Base-by-base conservation (phyloP, 2,329 filamentous ascomycete species). In the Mycosphaerella sp. region DNA sequence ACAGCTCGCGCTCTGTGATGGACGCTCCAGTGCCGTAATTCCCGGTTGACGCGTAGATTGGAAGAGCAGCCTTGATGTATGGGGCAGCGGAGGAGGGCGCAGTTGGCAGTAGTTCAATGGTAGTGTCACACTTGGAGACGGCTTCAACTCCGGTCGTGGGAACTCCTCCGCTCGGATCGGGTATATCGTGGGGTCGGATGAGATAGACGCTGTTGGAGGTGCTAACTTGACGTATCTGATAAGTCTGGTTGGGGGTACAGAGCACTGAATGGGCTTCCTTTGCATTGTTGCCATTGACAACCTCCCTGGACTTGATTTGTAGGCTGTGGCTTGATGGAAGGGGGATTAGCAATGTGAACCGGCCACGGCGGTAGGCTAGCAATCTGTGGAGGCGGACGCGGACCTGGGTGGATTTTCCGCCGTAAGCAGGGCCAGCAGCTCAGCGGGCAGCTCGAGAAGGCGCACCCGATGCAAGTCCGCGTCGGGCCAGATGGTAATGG, bases 121-220 rank as follows among this genome's bases (percentile, higher is more conserved):
- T 73, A 7, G 71, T 70, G 39, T 69, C 65, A 62, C 72, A 75
- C 59, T 73, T 67, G 26, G 76, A 73, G 57, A 77, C 70, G 51
- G 73, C 73, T 57, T 71, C 64, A 46, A 74, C 66, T 45, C 66
- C 68, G 32, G 67, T 38, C 23, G 62, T 54, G n/a, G 58, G 55
- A 32, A 47, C 21, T 62, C 66, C 59, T 59, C 54, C 51, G 36
- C 47, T 50, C 34, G 51, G 50, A 41, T 47, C 57, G n/a, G 45
- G 38, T 44, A 42, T 51, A 45, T 55, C 65, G 21, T 68, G 63
- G 53, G 73, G 73, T 47, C 71, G 71, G 23, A 80, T 70, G 38
- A 84, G 65, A 67, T 80, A 80, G 53, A 85, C 73, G 36, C 79
- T 81, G 61, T 85, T 85, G 26, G 82, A 84, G 12, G 82, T 84